Evolutionary conservation across 352 stramenopile genomes (phyloP), one percentile per base, ranked within the genome.

Genomic region (Halophytophthora batemanensis): DNA sequence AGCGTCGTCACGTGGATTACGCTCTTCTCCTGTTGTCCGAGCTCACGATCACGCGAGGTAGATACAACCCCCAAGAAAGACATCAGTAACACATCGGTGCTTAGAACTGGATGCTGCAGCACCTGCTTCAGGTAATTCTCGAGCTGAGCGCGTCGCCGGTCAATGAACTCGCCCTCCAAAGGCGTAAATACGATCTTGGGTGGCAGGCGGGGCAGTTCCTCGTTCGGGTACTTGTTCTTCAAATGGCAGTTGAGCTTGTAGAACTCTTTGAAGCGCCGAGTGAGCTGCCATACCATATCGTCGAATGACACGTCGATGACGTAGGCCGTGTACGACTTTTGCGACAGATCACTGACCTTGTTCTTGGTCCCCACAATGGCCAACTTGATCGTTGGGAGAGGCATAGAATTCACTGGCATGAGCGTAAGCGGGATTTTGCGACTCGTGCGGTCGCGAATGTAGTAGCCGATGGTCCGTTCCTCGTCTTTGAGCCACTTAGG

Each of bases 21-120:
- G 28, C 64, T 77, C 36, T 81, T 84, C 21, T 69, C 64, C 31
- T 69, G 67, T n/a, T 85, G 72, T 8, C 66, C 73, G 2, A 93
- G 53, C 36, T 90, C 77, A 3, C 54, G 69, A 25, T 94, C 77
- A 0, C 79, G 69, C 18, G 79, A 80, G 0, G 69, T 82, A 6
- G 78, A 91, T 0, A 90, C 77, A 17, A 90, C 72, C 2, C 83
- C 83, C 1, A 94, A 49, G 41, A 94, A 94, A 6, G 74, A 86
- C 54, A 94, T 60, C 2, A 94, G 28, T 11, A 87, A 50, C 14
- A 94, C 80, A 21, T 92, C 81, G 10, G 63, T 65, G 25, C 71
- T 74, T 8, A 77, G 52, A 6, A 80, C 34, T 1, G 74, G 62
- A 46, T 87, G 62, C 6, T 66, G 38, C 11, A 91, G 34, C 33